Percentiles rank a stretch among this genome's conserved stretches.
Evolutionary conservation across 2,329 filamentous ascomycete species (phyloP).

Genomic region (Reticulascus tulasneorum): DNA sequence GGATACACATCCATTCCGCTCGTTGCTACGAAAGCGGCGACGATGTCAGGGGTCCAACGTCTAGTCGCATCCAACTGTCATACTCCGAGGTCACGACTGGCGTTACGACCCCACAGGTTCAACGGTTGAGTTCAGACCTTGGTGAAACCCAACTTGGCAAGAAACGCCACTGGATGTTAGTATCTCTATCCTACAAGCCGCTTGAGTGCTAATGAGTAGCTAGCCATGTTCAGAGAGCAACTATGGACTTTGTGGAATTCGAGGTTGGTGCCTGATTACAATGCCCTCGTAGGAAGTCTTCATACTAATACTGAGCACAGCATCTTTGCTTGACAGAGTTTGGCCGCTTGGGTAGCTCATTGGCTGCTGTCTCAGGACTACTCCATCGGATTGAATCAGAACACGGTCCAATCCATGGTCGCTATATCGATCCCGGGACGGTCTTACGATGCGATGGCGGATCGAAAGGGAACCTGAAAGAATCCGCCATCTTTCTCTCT

Average conservation of each 20-base stretch:
- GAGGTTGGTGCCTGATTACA: not conserved
- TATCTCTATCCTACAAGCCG: no score
- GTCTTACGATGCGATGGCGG: conserved; percentile 1
- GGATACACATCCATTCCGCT: no score
- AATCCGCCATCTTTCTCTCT: no score
- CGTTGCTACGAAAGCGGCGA: no score
- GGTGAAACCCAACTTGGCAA: no score
- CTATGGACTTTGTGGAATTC: conserved; percentile 1
- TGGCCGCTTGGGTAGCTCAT: not conserved
- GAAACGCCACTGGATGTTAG: no score
- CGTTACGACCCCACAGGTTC: no score
- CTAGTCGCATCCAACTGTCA: no score
- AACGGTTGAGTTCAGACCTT: no score
- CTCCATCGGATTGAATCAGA: not conserved
- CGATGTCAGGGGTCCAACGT: no score
- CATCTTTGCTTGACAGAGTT: not conserved
- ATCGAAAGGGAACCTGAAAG: conserved; percentile 1
- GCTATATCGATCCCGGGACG: not conserved
- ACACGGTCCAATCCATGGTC: not conserved
- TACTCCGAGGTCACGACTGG: no score
- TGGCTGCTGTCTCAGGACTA: not conserved
- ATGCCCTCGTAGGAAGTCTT: not conserved
- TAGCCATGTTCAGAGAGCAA: not conserved
- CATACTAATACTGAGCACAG: not conserved
- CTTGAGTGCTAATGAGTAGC: no score